phyloP scores from a whole-genome alignment of 441 rosid genomes.

The Biscutella auriculata region DNA sequence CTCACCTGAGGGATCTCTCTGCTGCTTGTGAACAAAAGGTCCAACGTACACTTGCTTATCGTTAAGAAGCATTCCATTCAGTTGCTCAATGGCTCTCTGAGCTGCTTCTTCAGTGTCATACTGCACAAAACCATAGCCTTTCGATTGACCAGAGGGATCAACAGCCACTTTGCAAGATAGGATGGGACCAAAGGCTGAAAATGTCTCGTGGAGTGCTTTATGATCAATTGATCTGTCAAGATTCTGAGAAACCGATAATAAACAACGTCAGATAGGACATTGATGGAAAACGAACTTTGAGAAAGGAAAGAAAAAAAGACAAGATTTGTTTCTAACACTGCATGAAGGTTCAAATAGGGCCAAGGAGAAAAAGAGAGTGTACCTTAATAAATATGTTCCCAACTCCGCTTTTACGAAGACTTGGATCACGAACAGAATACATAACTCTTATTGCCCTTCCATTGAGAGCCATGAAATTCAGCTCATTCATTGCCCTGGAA shows the following conservation, averaged over 20 bases:
- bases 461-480: slow-evolving; percentile 45
- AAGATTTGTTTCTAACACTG: not conserved
- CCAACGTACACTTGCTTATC: slow-evolving; percentile 70
- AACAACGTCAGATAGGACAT: not conserved
- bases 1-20: slow-evolving; percentile 33
- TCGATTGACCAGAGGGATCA: slow-evolving; percentile 47
- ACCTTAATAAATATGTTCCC: slow-evolving; percentile 71
- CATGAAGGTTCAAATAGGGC: not conserved
- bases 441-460: slow-evolving; percentile 47
- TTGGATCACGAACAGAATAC: slow-evolving; percentile 68
- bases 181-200: slow-evolving; percentile 53
- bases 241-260: slow-evolving; percentile 25
- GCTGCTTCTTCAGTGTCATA: slow-evolving; percentile 54
- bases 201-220: slow-evolving; percentile 52
- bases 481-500: slow-evolving; percentile 40
- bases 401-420: slow-evolving; percentile 52
- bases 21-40: slow-evolving; percentile 53
- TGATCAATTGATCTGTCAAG: slow-evolving; percentile 56
- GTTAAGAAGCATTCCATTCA: slow-evolving; percentile 66
- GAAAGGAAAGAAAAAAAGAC: not conserved
- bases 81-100: slow-evolving; percentile 45
- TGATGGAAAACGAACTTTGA: not conserved
- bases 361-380: not conserved
- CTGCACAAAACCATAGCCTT: slow-evolving; percentile 65
- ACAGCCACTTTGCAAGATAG: slow-evolving; percentile 61